phyloP scores from a whole-genome alignment of 2,329 filamentous ascomycete genomes.

The Colletotrichum sp. region DNA sequence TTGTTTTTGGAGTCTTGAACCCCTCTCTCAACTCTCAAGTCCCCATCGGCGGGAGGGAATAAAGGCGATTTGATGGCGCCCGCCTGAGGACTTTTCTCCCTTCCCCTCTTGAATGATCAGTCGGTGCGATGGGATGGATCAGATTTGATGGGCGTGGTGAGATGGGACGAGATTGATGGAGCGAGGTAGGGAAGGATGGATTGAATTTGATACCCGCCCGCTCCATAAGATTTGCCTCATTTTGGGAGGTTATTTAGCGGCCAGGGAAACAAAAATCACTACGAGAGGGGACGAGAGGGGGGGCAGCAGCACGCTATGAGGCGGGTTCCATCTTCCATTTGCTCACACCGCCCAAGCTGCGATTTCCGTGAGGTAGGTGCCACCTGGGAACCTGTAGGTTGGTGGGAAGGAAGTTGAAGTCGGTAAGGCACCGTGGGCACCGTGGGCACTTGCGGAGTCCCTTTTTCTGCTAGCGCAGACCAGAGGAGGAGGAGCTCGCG shows the following conservation, averaged over 20 bases:
- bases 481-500: background rate
- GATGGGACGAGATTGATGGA: background rate
- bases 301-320: constrained; percentile 9
- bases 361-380: background rate
- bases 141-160: background rate
- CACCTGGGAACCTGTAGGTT: background rate
- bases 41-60: background rate
- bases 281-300: constrained; percentile 4
- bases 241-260: constrained; percentile 13
- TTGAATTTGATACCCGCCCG: constrained; percentile 9
- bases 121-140: background rate
- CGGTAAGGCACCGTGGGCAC: background rate
- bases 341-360: constrained; percentile 14
- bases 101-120: background rate
- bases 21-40: background rate
- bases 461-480: background rate
- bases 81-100: background rate
- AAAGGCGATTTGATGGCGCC: background rate
- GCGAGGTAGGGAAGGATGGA: background rate
- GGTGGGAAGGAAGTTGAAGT: background rate
- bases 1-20: background rate
- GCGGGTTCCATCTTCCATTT: constrained; percentile 18
- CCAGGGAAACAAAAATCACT: background rate
- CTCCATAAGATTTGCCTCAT: constrained; percentile 18
- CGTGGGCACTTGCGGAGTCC: background rate